Percentiles rank a stretch among this genome's conserved stretches.
phyloP scores from a whole-genome alignment of 192 early-diverging fungal species.

The Rhizoclosmatium globosum region DNA sequence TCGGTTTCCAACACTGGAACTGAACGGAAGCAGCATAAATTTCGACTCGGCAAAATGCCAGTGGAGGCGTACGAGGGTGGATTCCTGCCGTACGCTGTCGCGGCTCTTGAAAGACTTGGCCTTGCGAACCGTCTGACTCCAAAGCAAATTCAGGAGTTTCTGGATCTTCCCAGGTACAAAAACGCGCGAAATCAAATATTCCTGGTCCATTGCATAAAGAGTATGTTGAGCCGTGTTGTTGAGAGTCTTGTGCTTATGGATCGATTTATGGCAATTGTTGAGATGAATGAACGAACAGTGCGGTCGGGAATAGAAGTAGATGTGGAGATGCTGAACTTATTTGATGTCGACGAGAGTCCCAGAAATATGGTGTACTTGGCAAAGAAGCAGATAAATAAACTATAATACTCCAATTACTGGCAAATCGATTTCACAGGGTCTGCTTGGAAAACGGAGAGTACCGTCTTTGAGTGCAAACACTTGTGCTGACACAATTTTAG shows the following conservation, averaged over 20 bases:
- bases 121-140: background rate
- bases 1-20: background rate
- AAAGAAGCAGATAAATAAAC: background rate
- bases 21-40: slow-evolving; percentile 33
- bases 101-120: slow-evolving; percentile 27
- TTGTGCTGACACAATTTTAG: too few species aligned
- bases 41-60: slow-evolving; percentile 21
- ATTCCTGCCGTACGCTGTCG: slow-evolving; percentile 19
- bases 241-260: slow-evolving; percentile 42
- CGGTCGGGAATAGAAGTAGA: background rate
- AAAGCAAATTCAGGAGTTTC: slow-evolving; percentile 16
- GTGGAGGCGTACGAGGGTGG: slow-evolving; percentile 4
- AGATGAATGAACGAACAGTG: slow-evolving; percentile 6
- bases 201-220: slow-evolving; percentile 31
- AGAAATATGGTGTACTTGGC: slow-evolving; percentile 32
- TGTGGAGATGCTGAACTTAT: slow-evolving; percentile 33
- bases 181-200: slow-evolving; percentile 27
- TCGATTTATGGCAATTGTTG: slow-evolving; percentile 10
- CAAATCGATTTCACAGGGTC: too few species aligned
- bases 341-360: slow-evolving; percentile 31
- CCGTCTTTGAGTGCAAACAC: too few species aligned
- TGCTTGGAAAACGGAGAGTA: too few species aligned
- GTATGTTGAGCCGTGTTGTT: slow-evolving; percentile 35
- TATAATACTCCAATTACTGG: too few species aligned
- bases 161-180: slow-evolving; percentile 1